Evolutionary conservation across 495 filamentous ascomycete species (phyloP).

Genomic region (Poronia punctata): DNA sequence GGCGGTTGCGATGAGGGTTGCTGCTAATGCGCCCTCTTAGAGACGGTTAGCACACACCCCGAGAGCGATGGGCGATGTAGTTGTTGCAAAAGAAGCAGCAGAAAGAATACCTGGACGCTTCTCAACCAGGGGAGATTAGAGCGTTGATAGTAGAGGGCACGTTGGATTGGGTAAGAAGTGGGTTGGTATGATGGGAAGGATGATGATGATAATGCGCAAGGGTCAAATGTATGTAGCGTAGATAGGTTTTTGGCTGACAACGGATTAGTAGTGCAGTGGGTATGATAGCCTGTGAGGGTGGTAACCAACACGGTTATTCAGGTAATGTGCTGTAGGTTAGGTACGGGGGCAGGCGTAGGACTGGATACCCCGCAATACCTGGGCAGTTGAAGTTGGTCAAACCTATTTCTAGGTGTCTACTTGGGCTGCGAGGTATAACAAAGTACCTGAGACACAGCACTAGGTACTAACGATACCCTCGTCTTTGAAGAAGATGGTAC

Average conservation of each 20-base stretch:
- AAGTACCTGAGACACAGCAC: no score
- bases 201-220: constrained; percentile 13
- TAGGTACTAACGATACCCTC: no score
- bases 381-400: background rate
- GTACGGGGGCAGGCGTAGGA: constrained; percentile 2
- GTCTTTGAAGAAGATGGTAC: no score
- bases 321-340: background rate
- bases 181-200: constrained; percentile 9
- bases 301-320: constrained; percentile 8
- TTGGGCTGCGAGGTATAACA: no score
- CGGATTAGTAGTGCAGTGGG: constrained; percentile 10
- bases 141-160: constrained; percentile 10
- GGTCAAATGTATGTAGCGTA: constrained; percentile 19
- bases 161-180: constrained; percentile 11
- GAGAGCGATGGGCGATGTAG: constrained; percentile 14
- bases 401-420: no score
- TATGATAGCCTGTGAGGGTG: constrained; percentile 12
- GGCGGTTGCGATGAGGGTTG: constrained; percentile 23
- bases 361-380: constrained; percentile 2
- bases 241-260: constrained; percentile 14
- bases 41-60: constrained; percentile 11
- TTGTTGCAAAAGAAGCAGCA: constrained; percentile 10
- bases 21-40: constrained; percentile 19
- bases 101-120: constrained; percentile 10
- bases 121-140: constrained; percentile 2